phyloP scores from a whole-genome alignment of 305 asterid genomes.

The Solanum aculeatissimum region DNA sequence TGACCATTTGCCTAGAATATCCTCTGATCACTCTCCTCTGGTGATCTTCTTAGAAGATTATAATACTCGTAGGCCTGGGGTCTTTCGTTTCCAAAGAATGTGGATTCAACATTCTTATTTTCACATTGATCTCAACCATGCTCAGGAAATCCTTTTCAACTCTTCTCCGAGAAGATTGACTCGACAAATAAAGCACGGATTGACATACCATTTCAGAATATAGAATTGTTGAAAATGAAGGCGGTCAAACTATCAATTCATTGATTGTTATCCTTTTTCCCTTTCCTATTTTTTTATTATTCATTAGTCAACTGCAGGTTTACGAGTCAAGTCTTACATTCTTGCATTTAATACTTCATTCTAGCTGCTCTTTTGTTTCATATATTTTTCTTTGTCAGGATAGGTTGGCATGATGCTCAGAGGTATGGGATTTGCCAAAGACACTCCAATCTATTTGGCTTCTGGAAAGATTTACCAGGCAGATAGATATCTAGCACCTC shows the following conservation, averaged over 20 bases:
- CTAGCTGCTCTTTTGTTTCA: slow-evolving; percentile 18
- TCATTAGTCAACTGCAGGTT: background rate
- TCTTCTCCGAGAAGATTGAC: too few species aligned
- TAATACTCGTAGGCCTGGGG: too few species aligned
- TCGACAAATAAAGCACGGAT: too few species aligned
- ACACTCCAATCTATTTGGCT: slow-evolving; percentile 70
- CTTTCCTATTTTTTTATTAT: background rate
- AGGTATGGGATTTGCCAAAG: slow-evolving; percentile 86
- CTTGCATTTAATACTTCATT: background rate
- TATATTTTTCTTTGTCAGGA: slow-evolving; percentile 69
- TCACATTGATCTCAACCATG: too few species aligned
- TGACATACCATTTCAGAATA: too few species aligned
- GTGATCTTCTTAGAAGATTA: too few species aligned
- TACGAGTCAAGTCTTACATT: background rate
- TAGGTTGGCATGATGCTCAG: slow-evolving; percentile 96
- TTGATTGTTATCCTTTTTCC: background rate
- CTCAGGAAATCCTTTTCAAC: too few species aligned
- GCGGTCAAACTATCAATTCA: background rate
- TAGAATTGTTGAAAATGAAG: too few species aligned
- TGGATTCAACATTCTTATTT: too few species aligned
- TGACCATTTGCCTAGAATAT: too few species aligned
- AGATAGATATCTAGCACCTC: slow-evolving; percentile 52
- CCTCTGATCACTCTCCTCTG: too few species aligned
- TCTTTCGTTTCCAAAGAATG: too few species aligned
- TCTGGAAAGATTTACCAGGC: slow-evolving; percentile 68